Conservation (phyloP, 2,329 filamentous ascomycete species). For the Truncatella angustata region DNA sequence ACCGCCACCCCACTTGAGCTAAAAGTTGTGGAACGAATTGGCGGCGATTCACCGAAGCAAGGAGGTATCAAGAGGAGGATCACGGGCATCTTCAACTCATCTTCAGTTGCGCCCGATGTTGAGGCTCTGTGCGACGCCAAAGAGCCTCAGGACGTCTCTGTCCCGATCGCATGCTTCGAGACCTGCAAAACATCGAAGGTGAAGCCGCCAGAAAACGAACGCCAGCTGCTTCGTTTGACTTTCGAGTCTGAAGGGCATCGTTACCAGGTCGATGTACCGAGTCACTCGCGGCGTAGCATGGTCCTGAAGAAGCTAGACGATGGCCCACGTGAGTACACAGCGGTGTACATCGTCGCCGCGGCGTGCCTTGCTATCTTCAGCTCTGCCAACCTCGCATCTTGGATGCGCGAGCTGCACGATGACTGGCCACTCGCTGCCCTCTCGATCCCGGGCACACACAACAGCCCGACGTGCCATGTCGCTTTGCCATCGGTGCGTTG, state of each 20-base stretch:
- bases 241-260: slow-evolving; percentile 64
- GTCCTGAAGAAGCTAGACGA: slow-evolving; percentile 57
- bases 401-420: slow-evolving; percentile 79
- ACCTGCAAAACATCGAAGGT: slow-evolving; percentile 62
- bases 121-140: slow-evolving; percentile 58
- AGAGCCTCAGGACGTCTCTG: slow-evolving; percentile 58
- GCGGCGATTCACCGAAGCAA: slow-evolving; percentile 44
- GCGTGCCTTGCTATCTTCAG: slow-evolving; percentile 65
- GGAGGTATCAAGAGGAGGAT: slow-evolving; percentile 43
- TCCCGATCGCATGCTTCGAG: slow-evolving; percentile 68
- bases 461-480: slow-evolving; percentile 80
- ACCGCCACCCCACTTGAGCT: slow-evolving; percentile 72
- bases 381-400: slow-evolving; percentile 65
- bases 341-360: slow-evolving; percentile 59
- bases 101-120: slow-evolving; percentile 29
- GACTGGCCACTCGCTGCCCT: slow-evolving; percentile 73
- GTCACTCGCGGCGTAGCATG: slow-evolving; percentile 56
- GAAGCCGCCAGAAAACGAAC: slow-evolving; percentile 50
- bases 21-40: slow-evolving; percentile 70
- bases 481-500: slow-evolving; percentile 92
- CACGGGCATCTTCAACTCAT: slow-evolving; percentile 43
- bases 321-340: slow-evolving; percentile 56
- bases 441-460: slow-evolving; percentile 93
- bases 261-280: slow-evolving; percentile 73
- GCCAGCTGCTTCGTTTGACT: slow-evolving; percentile 71